Base-by-base conservation (phyloP, 2,329 filamentous ascomycete species). In the Cladosporium colombiae region DNA sequence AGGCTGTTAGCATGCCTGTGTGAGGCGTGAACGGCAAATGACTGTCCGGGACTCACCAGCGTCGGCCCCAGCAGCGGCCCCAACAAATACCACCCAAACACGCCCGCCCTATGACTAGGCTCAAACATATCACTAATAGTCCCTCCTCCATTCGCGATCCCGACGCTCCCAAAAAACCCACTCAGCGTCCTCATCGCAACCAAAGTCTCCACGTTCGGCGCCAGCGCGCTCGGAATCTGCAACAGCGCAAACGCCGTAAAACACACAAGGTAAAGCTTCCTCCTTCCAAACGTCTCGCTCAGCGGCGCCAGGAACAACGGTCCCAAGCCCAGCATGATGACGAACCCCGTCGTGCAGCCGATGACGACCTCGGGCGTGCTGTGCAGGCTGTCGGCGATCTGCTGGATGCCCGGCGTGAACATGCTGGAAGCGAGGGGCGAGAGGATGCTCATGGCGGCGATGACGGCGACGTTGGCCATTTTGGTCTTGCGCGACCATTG, bases 91-190 rank as follows among this genome's bases (percentile, higher is more conserved):
- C 78, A 81, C 2, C 80, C 80, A 66, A 81, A 81, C 0, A 83
- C 76, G 5, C 78, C 77, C 11, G 81, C 82, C 66, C 83, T 73
- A 66, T 83, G 76, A 27, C 72, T 76, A 0, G 81, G 79, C 27
- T 76, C 69, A 64, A 83, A 85, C 81, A 84, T 84, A 62, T 84
- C 83, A 57, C 74, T 78, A n/a, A 84, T 81, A 0, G 80, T 83
- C 1, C 82, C 82, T 7, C 83, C 83, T 1, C 83, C 83, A 71
- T 83, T 84, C 0, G 82, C 81, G 56, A 84, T 80, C 0, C 81
- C 81, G 0, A 84, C 79, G 67, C 78, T 81, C 1, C 82, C 82
- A 69, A 83, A 84, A 72, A 84, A 83, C 5, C 82, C 82, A 2
- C 79, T 71, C 4, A 84, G 65, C 2, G 80, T 81, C 44, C 82